Base-by-base conservation (phyloP, 331 rosid species). In the Phaseolus coccineus region DNA sequence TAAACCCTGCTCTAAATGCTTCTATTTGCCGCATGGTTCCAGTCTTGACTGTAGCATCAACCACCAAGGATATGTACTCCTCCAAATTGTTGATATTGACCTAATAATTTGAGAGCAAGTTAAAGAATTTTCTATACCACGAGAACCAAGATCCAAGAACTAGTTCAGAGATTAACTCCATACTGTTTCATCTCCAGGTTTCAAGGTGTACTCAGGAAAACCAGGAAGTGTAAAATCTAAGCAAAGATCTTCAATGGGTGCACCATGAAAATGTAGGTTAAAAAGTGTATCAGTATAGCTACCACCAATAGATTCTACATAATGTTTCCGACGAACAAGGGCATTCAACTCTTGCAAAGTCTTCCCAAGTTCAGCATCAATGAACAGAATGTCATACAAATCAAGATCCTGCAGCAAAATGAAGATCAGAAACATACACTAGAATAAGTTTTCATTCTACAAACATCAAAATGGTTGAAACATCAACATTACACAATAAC, bases 221-320 rank as follows among this genome's bases (percentile, higher is more conserved):
- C 97, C 96, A 82, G 97, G 97, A 57, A 93, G 91, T 25, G 96
- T 87, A 80, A 90, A 93, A 81, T 90, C 97, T 61, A 93, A 84
- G 85, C 79, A 89, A 55, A 93, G 92, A 77, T 89, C 96, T 85
- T 88, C 94, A 50, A 93, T 68, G 40, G 85, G 84, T 47, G 88
- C 68, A 69, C 88, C 97, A 40, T 80, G 96, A 42, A 90, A 91
- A 37, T 59, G 30, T 64, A 93, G 72, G 52, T 84, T 85, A 25
- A 74, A 48, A 71, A 63, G 71, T 53, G 86, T 46, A 67, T 84
- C 76, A 53, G 82, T 48, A 59, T 24, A 69, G 53, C 82, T 81
- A 67, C 81, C 82, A 58, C 77, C 74, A 22, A 37, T 50, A 19
- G 84, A 87, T 78, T 79, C 88, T 69, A 90, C 80, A 81, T 80